Base-by-base conservation (phyloP, 768 basidiomycete genomes). In the Amanita pseudoporphyria region DNA sequence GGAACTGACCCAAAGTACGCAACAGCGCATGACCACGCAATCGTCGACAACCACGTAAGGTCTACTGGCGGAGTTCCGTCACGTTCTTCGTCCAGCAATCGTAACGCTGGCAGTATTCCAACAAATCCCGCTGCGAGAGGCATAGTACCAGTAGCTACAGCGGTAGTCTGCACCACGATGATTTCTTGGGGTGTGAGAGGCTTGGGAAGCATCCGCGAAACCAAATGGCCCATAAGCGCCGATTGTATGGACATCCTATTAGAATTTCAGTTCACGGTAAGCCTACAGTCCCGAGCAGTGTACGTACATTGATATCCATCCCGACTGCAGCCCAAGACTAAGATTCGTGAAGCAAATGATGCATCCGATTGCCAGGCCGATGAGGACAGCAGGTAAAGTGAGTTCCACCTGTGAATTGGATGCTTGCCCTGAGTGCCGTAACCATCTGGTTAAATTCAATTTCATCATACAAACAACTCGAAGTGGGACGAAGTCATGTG, bases 161-260 rank as follows among this genome's bases (percentile, higher is more conserved):
- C 93, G 0, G 90, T 94, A 0, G 95, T 96, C 62, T 98, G 94
- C 2, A 96, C 75, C 0, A 98, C 88, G 16, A 96, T 85, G 52
- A 95, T 85, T 63, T 97, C 91, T 66, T 93, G 90, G 0, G 92
- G 83, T n/a, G 82, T 83, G 28, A 94, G 75, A 0, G 84, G 84
- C 3, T 66, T 72, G 1, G 82, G 81, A 5, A 92, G 70, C 54
- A 87, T 68, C 47, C 80, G 74, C 50, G 92, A 92, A 42, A 95
- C 60, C 3, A 94, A 79, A 62, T 85, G 96, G 3, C 93, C 95
- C 30, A 98, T 84, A 31, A 98, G 74, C 9, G 94, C 89, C 0
- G 92, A 94, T 60, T 97, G 93, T 22, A 95, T 76, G 7, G 92
- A 92, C 92, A 94, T 95, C 90, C 89, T 90, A 54, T 22, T 1